Evolutionary conservation across 225 moss, liverwort and hornwort species (phyloP), one percentile per base, ranked within the genome.

Genomic region (Takakia lepidozioides): DNA sequence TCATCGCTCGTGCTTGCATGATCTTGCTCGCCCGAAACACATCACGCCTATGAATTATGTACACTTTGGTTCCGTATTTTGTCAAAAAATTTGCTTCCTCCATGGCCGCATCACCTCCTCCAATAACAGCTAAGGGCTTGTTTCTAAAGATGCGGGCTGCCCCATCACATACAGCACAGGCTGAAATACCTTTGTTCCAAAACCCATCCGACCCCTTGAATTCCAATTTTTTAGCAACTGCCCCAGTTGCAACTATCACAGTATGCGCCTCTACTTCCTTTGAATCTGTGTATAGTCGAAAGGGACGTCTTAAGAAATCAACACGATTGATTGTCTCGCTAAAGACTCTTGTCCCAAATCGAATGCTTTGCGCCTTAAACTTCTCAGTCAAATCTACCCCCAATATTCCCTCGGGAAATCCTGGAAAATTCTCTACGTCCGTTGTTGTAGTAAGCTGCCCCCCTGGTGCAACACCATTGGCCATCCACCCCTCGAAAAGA

Each of bases 371-470:
- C 16, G 60, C 61, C 8, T 82, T 76, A 13, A 91, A 98, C 56
- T 60, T 58, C 1, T 98, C 91, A 3, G 76, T 77, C 9, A 98
- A 52, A 5, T 98, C 87, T 1, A 54, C 46, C 1, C 90, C 95
- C 3, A 87, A 8, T 50, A 98, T 69, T n/a, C 95, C 95, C 26
- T 87, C 80, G 0, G 95, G 95, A 58, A 98, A 98, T 51, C 95
- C 91, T 2, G 95, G 95, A 14, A 83, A 98, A 78, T 98, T 98
- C 70, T 98, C 95, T 34, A 98, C 95, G 22, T 98, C 95, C 1
- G 95, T 91, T 5, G 95, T 98, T 3, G 91, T 98, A 2, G 91
- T 91, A 14, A 98, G 61, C 57, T 98, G 95, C 6, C 91, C 95
- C 0, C 95, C 91, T 17, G 95, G 61, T 1, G 95, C 82, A 38